Base-by-base conservation (phyloP, 352 stramenopile genomes). In the Thraustotheca clavata region DNA sequence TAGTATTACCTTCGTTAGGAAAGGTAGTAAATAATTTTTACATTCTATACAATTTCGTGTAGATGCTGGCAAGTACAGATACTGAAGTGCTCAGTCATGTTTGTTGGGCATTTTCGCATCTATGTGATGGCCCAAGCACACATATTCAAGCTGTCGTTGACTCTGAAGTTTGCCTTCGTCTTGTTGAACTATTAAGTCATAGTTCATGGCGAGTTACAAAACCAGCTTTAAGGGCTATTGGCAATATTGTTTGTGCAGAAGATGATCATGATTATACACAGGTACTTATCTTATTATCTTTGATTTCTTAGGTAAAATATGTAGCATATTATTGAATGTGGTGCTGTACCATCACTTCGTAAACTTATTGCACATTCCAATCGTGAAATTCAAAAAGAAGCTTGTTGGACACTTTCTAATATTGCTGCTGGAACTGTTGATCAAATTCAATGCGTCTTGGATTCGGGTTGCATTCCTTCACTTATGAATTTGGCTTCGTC, bases 161-260 rank as follows among this genome's bases (percentile, higher is more conserved):
- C 62, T 82, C 89, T 36, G 72, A 96, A 60, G 75, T 92, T 67
- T 90, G 83, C 78, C 85, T 87, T 31, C 86, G 93, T 1, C 78
- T 99, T 9, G 94, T 99, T 38, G 88, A 98, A 62, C 72, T 99
- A 8, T 70, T 99, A 22, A 79, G 81, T 61, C 87, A 87, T 76
- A 96, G 68, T 63, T 97, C 85, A 40, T 98, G 95, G 86, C 87
- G 94, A 33, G 95, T 99, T 0, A 97, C 93, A 9, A 99, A 99
- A 68, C 96, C 96, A 12, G 96, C 96, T 4, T 71, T 99, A 26
- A 83, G 96, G 20, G 97, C 96, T 16, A 98, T 99, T 70, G 96
- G 96, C n/a, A 99, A 99, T 73, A 98, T 99, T 75, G 96, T 99
- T 36, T 99, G 95, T 69, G 96, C 95, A 3, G 96, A 99, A 73